phyloP scores from a whole-genome alignment of 176 grass and related monocot genomes.

The Rhipidocladum racemiflorum region DNA sequence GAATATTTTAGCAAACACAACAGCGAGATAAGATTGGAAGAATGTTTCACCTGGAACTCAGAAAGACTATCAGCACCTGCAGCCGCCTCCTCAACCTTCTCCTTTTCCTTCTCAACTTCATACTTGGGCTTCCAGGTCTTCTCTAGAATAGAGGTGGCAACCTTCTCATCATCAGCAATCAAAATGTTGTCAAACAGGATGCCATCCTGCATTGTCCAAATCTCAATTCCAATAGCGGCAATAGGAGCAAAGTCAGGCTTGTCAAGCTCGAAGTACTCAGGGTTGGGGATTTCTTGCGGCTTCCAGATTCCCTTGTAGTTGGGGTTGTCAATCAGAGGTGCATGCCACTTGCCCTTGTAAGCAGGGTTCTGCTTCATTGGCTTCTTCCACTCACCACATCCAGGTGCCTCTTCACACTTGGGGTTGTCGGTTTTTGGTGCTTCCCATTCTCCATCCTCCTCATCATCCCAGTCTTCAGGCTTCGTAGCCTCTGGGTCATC shows the following conservation, averaged over 20 bases:
- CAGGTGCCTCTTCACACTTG: conserved; percentile 85
- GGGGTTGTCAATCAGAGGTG: conserved; percentile 87
- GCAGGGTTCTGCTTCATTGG: conserved; percentile 89
- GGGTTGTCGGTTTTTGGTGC: conserved; percentile 91
- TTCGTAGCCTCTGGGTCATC: conserved; percentile 83
- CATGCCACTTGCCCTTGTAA: conserved; percentile 98
- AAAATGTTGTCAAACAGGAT: conserved; percentile 93
- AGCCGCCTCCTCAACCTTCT: conserved; percentile 67
- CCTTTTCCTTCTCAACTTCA: conserved; percentile 90
- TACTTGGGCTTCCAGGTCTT: conserved; percentile 92
- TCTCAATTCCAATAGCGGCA: conserved; percentile 89
- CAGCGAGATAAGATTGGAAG: background rate
- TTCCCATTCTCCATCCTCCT: conserved; percentile 98
- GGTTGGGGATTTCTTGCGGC: conserved; percentile 90
- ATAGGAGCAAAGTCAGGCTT: conserved; percentile 79
- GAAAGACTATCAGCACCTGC: conserved; percentile 53
- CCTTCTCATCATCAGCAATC: conserved; percentile 80
- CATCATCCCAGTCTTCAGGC: conserved; percentile 98
- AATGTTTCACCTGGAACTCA: conserved; percentile 63
- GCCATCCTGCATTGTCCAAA: conserved; percentile 99
- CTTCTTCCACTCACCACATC: conserved; percentile 96
- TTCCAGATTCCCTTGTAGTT: conserved; percentile 99
- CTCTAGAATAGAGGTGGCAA: conserved; percentile 63
- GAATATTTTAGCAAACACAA: background rate
- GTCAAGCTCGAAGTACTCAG: conserved; percentile 89